Base-by-base conservation (phyloP, 768 basidiomycete genomes). In the Boletus rubescentipes region DNA sequence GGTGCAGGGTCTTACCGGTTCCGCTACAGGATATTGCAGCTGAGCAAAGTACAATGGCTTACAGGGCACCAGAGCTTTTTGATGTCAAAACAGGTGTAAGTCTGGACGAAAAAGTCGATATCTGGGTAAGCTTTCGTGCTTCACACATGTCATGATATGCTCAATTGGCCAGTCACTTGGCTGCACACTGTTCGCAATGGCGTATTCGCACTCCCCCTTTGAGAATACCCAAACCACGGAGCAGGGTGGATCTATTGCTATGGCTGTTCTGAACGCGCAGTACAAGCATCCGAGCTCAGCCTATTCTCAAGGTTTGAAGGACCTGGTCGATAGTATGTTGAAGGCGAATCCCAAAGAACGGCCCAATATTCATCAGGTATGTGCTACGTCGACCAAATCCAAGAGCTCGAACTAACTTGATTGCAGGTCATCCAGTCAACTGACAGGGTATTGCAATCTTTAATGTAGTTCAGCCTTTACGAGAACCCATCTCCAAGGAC, bases 1-100 rank as follows among this genome's bases (percentile, higher is more conserved):
- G 21, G 20, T 34, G 12, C 23, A 11, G 30, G 21, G 49, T 46
- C 55, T 48, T 43, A 49, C 50, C 29, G 11, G n/a, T 23, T 10
- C n/a, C 41, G 30, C 26, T 54, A 18, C 54, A 91, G 83, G 97
- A 99, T 68, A 85, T 96, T 58, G 97, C 97, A 3, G 93, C 93
- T 16, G 97, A 99, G 71, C 95, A 96, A 70, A 96, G 93, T 60
- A 93, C 94, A 12, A 98, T 99, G 97, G 91, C 97, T 0, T 99
- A 96, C 64, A 86, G 97, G 18, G 95, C 97, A 2, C 97, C 97
- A 0, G 97, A 99, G 66, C 77, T 99, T 20, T 99, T 98, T 67
- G 97, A 99, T 62, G 95, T 97, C 51, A 96, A 96, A 69, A 98
- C 94, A 5, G 92, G 91, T 21, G 75, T 81, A 37, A 83, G 77